A percentile compares a stretch with the other conserved stretches of the same genome.
phyloP scores from a whole-genome alignment of 129 eudicot species.

The Chrysanthemum makinoi region DNA sequence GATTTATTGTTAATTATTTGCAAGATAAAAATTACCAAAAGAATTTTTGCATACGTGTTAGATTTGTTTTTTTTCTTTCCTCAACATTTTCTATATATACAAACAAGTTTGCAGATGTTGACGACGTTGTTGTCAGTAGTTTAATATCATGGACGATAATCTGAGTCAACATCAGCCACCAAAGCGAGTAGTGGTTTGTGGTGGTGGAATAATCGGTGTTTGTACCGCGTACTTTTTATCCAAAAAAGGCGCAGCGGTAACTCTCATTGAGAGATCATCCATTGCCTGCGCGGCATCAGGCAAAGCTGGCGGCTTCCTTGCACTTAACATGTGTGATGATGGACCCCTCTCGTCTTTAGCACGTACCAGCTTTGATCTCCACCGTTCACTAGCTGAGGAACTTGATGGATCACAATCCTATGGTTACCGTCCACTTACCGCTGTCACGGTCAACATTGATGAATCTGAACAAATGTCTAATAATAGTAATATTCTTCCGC shows the following conservation, averaged over 20 bases:
- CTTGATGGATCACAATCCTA: constrained; percentile 57
- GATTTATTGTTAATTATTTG: no score
- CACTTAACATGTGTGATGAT: constrained; percentile 77
- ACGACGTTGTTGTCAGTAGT: no score
- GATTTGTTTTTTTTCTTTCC: no score
- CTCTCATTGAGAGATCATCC: constrained; percentile 76
- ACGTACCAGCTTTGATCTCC: constrained; percentile 82
- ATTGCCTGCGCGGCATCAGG: constrained; percentile 93
- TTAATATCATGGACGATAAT: no score
- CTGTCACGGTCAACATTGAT: constrained; percentile 51
- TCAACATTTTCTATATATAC: no score
- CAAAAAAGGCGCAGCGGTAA: constrained; percentile 66
- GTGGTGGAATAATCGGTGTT: constrained; percentile 93
- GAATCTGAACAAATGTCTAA: constrained; percentile 36
- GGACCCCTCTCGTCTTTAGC: constrained; percentile 74
- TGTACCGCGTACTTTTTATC: constrained; percentile 82
- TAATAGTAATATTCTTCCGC: constrained; percentile 35
- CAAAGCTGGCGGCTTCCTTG: constrained; percentile 86
- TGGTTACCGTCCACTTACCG: constrained; percentile 69
- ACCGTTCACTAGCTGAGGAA: constrained; percentile 55
- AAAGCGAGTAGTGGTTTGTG: constrained; percentile 72
- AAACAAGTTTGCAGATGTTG: no score
- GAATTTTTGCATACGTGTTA: no score
- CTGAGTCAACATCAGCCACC: neutral
- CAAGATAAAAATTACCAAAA: no score